Conservation (phyloP, 352 stramenopile species). For the Phytophthora capsici region DNA sequence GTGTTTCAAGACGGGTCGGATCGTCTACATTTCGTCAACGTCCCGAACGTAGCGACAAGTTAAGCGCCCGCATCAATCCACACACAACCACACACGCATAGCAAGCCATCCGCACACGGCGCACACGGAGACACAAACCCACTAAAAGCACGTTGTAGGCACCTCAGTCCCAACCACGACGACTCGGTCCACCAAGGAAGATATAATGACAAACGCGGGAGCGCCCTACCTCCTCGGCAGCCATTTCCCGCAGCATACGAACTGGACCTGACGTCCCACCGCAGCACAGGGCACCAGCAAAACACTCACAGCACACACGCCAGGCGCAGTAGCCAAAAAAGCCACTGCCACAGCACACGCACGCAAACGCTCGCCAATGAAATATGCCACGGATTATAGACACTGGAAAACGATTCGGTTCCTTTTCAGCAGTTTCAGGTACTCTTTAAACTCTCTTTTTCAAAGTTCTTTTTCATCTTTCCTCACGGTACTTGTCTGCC, state of each 20-base stretch:
- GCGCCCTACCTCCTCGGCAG: constrained; percentile 26
- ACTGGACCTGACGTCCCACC: constrained; percentile 33
- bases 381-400: constrained; percentile 38
- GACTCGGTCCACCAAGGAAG: constrained; percentile 29
- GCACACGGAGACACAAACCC: constrained; percentile 18
- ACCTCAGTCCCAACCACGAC: constrained; percentile 34
- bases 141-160: constrained; percentile 38
- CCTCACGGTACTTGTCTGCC: constrained; percentile 82
- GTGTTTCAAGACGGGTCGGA: too few species aligned
- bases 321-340: constrained; percentile 12
- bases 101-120: constrained; percentile 26
- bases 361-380: constrained; percentile 28
- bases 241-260: constrained; percentile 36
- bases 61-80: constrained; percentile 10
- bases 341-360: constrained; percentile 10
- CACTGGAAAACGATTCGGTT: constrained; percentile 72
- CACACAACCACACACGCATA: constrained; percentile 9
- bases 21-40: constrained; percentile 80
- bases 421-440: constrained; percentile 89
- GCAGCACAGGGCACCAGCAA: constrained; percentile 30
- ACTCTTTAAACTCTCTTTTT: constrained; percentile 93
- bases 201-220: constrained; percentile 24
- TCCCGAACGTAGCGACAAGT: constrained; percentile 47
- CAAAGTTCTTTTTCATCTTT: constrained; percentile 90
- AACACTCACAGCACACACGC: constrained; percentile 16